phyloP scores from a whole-genome alignment of 2,329 filamentous ascomycete species.

The Falciphora oryzae region DNA sequence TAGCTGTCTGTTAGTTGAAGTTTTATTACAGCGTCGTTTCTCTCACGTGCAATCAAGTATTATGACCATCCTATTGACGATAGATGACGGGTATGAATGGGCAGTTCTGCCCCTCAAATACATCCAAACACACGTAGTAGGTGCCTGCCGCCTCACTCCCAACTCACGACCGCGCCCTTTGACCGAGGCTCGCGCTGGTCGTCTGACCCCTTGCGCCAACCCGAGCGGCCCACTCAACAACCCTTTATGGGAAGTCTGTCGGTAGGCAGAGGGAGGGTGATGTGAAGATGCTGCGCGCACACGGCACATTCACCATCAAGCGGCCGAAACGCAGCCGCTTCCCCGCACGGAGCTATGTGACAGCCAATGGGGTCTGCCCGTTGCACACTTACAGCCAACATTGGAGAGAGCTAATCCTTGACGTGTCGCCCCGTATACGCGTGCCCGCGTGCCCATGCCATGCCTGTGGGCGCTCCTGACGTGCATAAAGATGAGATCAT shows the following conservation, averaged over 20 bases:
- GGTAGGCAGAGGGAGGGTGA: no score
- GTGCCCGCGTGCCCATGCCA: no score
- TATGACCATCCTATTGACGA: no score
- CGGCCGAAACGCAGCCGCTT: background rate
- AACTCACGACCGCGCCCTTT: no score
- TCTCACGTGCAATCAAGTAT: background rate
- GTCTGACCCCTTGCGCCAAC: background rate
- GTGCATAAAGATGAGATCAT: background rate
- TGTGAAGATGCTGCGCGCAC: no score
- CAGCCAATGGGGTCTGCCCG: background rate
- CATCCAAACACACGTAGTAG: background rate
- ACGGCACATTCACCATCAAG: background rate
- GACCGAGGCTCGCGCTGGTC: background rate
- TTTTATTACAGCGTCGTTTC: background rate
- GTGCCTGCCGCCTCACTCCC: no score
- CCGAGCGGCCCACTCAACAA: background rate
- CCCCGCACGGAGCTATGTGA: background rate
- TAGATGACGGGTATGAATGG: no score
- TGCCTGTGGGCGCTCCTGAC: background rate
- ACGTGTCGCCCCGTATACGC: no score
- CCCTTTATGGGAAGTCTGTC: background rate
- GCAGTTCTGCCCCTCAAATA: background rate
- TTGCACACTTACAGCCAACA: no score
- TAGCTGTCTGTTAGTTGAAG: background rate
- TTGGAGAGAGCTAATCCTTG: background rate